These are phyloP conservation scores for sorghum (Sorghum bicolor) DNA, from an alignment of 176 grass and related monocot species.

Conservation along the genomic window Sorghum_bicolor_NCBIv3 NC_012873.2:9868001-9868500, in stretches of 20 bases:
- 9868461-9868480: constrained; percentile 91
- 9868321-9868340: background rate
- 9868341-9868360: background rate
- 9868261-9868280: background rate
- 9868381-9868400: background rate
- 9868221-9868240: background rate
- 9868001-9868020: background rate
- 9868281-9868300: background rate
- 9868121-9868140: background rate
- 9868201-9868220: background rate
- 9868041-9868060: background rate
- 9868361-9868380: background rate
- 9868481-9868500: constrained; percentile 97
- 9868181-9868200: background rate
- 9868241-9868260: background rate
- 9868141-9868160: background rate
- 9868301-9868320: background rate
- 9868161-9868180: background rate
- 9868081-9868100: background rate
- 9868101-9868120: background rate
- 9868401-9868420: constrained; percentile 61
- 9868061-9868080: background rate
- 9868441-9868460: constrained; percentile 91
- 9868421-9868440: constrained; percentile 93
- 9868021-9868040: constrained; percentile 11